Conservation (phyloP, 768 basidiomycete species). For the Coprinopsis cinerea region DNA sequence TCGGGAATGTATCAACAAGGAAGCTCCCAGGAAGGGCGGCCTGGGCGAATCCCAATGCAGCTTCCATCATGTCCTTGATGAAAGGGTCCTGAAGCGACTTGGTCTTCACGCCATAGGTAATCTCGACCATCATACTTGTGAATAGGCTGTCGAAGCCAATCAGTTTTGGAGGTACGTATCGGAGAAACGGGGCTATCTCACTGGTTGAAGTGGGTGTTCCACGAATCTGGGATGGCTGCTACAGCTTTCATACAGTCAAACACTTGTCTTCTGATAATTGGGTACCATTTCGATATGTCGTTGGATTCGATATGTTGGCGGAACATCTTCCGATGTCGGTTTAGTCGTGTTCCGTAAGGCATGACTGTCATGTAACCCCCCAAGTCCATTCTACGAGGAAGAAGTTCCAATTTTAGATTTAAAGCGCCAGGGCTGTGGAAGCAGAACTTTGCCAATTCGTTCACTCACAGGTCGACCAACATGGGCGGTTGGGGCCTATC, state of each 20-base stretch:
- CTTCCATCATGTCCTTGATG: background rate
- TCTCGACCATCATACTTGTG: background rate
- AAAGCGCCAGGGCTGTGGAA: too few species aligned
- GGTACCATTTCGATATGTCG: slow-evolving; percentile 4
- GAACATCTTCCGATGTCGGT: slow-evolving; percentile 10
- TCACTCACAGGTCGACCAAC: slow-evolving; percentile 18
- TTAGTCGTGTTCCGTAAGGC: slow-evolving; percentile 12
- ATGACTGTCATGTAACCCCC: slow-evolving; percentile 18
- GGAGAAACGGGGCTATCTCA: background rate
- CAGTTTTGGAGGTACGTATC: background rate
- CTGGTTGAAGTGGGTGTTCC: background rate
- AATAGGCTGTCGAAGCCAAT: background rate
- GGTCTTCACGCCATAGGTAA: background rate
- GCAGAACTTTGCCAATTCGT: too few species aligned
- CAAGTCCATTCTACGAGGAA: slow-evolving; percentile 22
- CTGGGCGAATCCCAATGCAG: slow-evolving; percentile 13
- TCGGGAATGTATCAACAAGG: slow-evolving; percentile 24
- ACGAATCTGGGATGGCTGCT: background rate
- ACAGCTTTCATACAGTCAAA: background rate
- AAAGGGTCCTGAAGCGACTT: background rate
- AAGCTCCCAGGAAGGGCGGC: slow-evolving; percentile 25
- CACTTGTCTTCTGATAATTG: background rate
- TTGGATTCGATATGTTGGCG: slow-evolving; percentile 10
- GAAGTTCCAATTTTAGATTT: background rate
- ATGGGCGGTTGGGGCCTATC: slow-evolving; percentile 20